Base-by-base conservation (phyloP, 1,284 basidiomycete genomes). In the Ganoderma lucidum region DNA sequence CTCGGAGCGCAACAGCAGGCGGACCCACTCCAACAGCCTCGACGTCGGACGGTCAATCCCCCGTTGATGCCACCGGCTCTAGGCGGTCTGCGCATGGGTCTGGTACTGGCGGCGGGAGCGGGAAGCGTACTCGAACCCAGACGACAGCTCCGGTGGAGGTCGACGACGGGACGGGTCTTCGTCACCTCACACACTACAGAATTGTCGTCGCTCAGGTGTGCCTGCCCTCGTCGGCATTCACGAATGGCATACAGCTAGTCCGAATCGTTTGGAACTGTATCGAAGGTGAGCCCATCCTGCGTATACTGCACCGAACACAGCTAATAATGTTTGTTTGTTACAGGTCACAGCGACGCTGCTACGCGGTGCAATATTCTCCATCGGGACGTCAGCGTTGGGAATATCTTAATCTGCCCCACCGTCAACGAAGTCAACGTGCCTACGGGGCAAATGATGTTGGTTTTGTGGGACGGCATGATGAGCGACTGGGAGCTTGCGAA, bases 381-480 rank as follows among this genome's bases (percentile, higher is more conserved):
- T 48, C 62, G 70, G 37, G 70, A 71, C 42, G 39, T 71, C 42
- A 72, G 71, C 53, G 51, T 58, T 0, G 71, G 71, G 5, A 72
- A 72, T 51, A 28, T 71, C 19, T 45, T 71, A n/a, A 71, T 71
- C 14, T 35, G 53, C 15, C 70, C 70, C 2, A 69, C 17, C 6
- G 6, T 66, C 62, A 0, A 37, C 6, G 6, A 15, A 8, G 23
- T 32, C 14, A 15, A 44, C 35, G 6, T 39, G 3, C 28, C 30
- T 28, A 55, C 9, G n/a, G 45, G n/a, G 23, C n/a, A 23, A n/a
- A 48, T 9, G 45, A 8, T n/a, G 6, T 14, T 14, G 6, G 2
- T 51, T 0, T 8, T 30, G 1, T 68, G 68, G 66, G 3, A 6
- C 5, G 71, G 71, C 5, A 2, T 72, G 5, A 62, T 72, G 17